phyloP scores from a whole-genome alignment of 78 protist species.

The Dictyostelium intermedium region DNA sequence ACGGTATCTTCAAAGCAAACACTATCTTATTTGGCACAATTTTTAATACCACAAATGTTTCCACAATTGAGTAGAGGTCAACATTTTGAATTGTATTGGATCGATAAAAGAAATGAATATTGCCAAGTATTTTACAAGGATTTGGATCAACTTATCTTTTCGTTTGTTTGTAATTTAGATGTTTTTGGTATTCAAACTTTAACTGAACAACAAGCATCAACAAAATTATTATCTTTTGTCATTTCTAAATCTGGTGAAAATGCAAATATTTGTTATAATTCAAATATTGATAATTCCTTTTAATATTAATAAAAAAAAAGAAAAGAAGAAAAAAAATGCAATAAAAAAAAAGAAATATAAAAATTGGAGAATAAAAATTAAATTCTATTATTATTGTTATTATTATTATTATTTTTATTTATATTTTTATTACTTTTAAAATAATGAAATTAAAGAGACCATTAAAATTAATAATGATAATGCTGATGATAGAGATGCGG shows the following conservation, averaged over 20 bases:
- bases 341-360: not conserved
- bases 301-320: not conserved
- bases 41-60: conserved; percentile 28
- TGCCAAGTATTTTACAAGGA: conserved; percentile 42
- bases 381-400: not conserved
- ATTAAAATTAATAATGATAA: no score
- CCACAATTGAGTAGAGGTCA: conserved; percentile 9
- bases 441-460: no score
- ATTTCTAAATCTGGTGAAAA: conserved; percentile 22
- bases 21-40: conserved; percentile 26
- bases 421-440: no score
- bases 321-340: not conserved
- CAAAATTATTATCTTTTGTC: conserved; percentile 20
- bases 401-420: no score
- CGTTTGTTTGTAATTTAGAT: conserved; percentile 24
- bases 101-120: conserved; percentile 9
- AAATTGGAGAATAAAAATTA: not conserved
- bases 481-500: not conserved
- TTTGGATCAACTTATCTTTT: conserved; percentile 24
- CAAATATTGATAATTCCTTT: not conserved
- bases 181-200: conserved; percentile 17
- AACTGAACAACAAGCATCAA: not conserved
- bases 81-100: conserved; percentile 57
- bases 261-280: conserved; percentile 1
- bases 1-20: conserved; percentile 26